These are phyloP conservation scores for Ustilago trichophora DNA, from an alignment of 1,284 basidiomycete genomes.

Conservation along the genomic window DNA sequence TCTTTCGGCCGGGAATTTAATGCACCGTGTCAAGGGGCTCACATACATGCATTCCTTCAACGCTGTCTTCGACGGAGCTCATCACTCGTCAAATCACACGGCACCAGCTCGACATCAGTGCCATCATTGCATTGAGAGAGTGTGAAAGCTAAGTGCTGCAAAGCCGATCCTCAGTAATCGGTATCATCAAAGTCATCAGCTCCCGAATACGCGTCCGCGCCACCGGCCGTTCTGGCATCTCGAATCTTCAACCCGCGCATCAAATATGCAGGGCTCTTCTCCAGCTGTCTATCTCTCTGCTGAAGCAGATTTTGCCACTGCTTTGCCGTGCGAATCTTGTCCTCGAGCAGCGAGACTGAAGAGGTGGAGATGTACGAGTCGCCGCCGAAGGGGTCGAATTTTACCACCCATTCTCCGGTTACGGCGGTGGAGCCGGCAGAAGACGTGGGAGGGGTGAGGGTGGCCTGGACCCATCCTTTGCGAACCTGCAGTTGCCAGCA, in stretches of 20 bases:
- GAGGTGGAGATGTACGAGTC: slow-evolving; percentile 21
- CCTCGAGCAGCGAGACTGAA: slow-evolving; percentile 23
- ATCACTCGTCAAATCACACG: too few species aligned
- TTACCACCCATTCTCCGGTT: slow-evolving; percentile 22
- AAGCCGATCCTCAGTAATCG: slow-evolving; percentile 35
- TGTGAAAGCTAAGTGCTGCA: too few species aligned
- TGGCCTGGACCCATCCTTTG: slow-evolving; percentile 36
- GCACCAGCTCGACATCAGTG: too few species aligned
- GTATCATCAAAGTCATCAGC: slow-evolving; percentile 33
- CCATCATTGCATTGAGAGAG: too few species aligned
- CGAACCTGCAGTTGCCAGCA: slow-evolving; percentile 3
- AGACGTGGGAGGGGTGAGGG: slow-evolving; percentile 6
- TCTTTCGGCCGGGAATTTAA: too few species aligned
- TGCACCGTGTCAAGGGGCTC: too few species aligned
- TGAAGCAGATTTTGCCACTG: slow-evolving; percentile 38
- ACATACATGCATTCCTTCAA: too few species aligned
- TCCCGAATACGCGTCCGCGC: slow-evolving; percentile 14
- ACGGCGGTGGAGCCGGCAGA: slow-evolving; percentile 1
- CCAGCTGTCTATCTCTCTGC: slow-evolving; percentile 36
- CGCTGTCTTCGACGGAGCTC: too few species aligned
- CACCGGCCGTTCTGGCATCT: slow-evolving; percentile 18
- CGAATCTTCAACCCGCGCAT: slow-evolving; percentile 14
- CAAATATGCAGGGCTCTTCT: slow-evolving; percentile 30
- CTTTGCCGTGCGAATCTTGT: slow-evolving; percentile 39
- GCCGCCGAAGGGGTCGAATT: slow-evolving; percentile 26